Evolutionary conservation across 495 filamentous ascomycete genomes (phyloP).

Genomic region (Daldinia childiae): DNA sequence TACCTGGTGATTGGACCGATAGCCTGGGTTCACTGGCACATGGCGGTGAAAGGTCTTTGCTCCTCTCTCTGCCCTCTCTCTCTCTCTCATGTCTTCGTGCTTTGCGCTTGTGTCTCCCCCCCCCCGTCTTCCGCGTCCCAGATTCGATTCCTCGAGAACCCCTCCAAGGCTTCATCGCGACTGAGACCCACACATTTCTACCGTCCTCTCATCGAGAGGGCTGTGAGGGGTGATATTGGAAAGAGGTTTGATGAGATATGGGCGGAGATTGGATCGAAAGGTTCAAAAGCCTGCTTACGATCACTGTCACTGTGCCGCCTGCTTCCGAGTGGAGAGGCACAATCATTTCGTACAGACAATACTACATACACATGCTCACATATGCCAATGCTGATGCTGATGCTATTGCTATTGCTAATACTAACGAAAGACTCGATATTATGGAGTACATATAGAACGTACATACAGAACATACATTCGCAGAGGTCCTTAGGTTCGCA

Average conservation of each 20-base stretch:
- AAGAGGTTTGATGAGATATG: slow-evolving; percentile 19
- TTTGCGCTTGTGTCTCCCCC: slow-evolving; percentile 1
- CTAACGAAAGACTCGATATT: slow-evolving; percentile 20
- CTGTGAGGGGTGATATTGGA: slow-evolving; percentile 6
- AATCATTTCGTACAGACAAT: slow-evolving; percentile 38
- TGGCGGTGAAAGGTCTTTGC: slow-evolving; percentile 44
- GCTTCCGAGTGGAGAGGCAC: slow-evolving; percentile 42
- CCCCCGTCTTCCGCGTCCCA: slow-evolving; percentile 21
- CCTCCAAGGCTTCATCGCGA: slow-evolving; percentile 18
- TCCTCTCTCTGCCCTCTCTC: slow-evolving; percentile 1
- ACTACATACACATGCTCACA: slow-evolving; percentile 13
- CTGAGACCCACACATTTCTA: slow-evolving; percentile 8
- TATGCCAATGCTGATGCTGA: neutral
- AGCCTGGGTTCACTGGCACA: slow-evolving; percentile 40
- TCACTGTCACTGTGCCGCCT: slow-evolving; percentile 33
- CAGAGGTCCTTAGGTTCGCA: slow-evolving; percentile 35
- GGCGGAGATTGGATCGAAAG: slow-evolving; percentile 34
- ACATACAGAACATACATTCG: neutral
- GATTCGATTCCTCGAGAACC: slow-evolving; percentile 29
- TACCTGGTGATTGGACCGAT: slow-evolving; percentile 45
- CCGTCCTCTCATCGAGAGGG: slow-evolving; percentile 6
- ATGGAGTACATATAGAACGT: slow-evolving; percentile 33
- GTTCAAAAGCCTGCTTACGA: slow-evolving; percentile 31
- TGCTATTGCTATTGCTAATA: neutral
- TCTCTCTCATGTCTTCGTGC: slow-evolving; percentile 3